phyloP scores from a whole-genome alignment of 83 land plant species.

The Picea abies region DNA sequence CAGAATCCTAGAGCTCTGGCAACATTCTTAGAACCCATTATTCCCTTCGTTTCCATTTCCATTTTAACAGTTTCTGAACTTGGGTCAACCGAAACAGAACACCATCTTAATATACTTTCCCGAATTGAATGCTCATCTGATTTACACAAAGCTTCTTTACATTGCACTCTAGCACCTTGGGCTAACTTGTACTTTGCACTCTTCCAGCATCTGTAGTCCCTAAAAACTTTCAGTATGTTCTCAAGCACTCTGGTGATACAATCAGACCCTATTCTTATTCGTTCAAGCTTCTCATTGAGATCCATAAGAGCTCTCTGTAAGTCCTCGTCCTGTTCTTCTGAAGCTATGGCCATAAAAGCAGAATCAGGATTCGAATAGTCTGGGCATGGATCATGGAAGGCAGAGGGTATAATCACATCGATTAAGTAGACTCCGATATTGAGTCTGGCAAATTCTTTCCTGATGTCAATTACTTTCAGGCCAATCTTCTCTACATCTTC shows the following conservation, averaged over 20 bases:
- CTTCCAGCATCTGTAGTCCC: not conserved
- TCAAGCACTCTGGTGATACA: not conserved
- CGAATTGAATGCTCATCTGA: not conserved
- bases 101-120: not conserved
- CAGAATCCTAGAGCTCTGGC: conserved; percentile 11
- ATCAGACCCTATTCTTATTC: not conserved
- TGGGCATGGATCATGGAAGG: no score
- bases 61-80: not conserved
- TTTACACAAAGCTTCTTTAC: not conserved
- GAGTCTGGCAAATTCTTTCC: not conserved
- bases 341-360: not conserved
- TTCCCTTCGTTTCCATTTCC: not conserved
- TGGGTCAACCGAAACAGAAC: not conserved
- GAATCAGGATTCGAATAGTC: not conserved
- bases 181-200: not conserved
- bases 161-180: not conserved
- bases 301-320: not conserved
- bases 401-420: not conserved
- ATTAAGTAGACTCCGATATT: not conserved
- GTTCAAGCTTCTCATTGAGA: conserved; percentile 5
- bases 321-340: not conserved
- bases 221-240: not conserved
- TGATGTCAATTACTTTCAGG: not conserved
- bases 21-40: not conserved
- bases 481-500: not conserved